Base-by-base conservation (phyloP, 768 basidiomycete species). In the Boletus rubropictus region DNA sequence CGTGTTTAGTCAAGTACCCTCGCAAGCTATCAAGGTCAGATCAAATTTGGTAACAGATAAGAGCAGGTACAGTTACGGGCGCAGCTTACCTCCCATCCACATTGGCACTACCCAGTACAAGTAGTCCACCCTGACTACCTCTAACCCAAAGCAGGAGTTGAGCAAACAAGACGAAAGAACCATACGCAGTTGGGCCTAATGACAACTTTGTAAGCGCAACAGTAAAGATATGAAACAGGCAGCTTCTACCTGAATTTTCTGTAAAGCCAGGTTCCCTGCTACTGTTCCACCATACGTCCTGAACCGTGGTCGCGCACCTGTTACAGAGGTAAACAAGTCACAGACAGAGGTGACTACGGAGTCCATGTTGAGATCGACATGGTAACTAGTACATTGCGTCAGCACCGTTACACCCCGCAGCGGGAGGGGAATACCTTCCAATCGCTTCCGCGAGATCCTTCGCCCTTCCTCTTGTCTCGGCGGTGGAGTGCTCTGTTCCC, bases 1-100 rank as follows among this genome's bases (percentile, higher is more conserved):
- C 96, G 63, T 98, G 98, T 70, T 99, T 98, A 1, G 96, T 99
- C 50, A 96, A 71, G 65, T 98, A 99, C 6, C 96, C 96, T 43
- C 96, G 82, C 47, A 98, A 75, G 71, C 94, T 94, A 42, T 36
- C 37, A 37, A 36, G 9, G 4, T 38, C 18, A 29, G 37, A 42
- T 44, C 36, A n/a, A 15, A 31, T 17, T 7, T 15, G 17, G 25
- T 43, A 18, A 8, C 4, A 20, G 21, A 32, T 5, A 6, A 32
- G 18, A 5, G 21, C 3, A 18, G 28, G 36, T 9, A 20, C 44
- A 39, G 52, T 61, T 7, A 17, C 3, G 18, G 31, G 34, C 6
- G n/a, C 43, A 37, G 52, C 62, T 24, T 48, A 85, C 91, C 90
- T 95, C 72, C 98, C 96, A 59, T 99, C 96, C 2, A 99, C 96